phyloP scores from a whole-genome alignment of 257 asterid genomes.

The Thymus quinquecostatus region DNA sequence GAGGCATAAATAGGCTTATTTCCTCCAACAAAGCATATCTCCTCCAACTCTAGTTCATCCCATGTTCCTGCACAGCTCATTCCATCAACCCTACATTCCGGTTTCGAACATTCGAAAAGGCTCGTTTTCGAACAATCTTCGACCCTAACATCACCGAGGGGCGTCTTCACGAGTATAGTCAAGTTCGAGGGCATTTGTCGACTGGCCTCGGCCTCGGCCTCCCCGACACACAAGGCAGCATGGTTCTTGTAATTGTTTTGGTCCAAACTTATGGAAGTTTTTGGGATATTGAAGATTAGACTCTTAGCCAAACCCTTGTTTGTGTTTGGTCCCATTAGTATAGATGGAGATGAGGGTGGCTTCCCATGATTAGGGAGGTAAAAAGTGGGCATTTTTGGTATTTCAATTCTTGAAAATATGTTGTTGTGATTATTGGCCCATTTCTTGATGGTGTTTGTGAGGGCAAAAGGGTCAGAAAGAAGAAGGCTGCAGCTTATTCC shows the following conservation, averaged over 20 bases:
- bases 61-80: conserved; percentile 34
- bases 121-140: conserved; percentile 37
- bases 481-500: conserved; percentile 77
- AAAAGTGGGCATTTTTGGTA: conserved; percentile 45
- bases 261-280: conserved; percentile 17
- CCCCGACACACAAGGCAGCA: conserved; percentile 46
- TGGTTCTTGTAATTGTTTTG: conserved; percentile 38
- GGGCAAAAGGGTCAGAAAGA: conserved; percentile 56
- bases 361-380: conserved; percentile 46
- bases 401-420: conserved; percentile 32
- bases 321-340: conserved; percentile 33
- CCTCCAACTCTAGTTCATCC: conserved; percentile 46
- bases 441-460: conserved; percentile 49
- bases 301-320: conserved; percentile 28
- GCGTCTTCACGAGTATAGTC: conserved; percentile 39
- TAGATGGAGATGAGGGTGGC: conserved; percentile 29
- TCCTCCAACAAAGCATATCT: conserved; percentile 46
- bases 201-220: conserved; percentile 42
- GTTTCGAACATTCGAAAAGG: conserved; percentile 24
- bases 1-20: conserved; percentile 46
- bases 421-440: conserved; percentile 52
- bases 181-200: conserved; percentile 34
- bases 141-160: conserved; percentile 38
- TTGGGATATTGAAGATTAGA: conserved; percentile 38
- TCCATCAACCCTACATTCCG: background rate